Conservation (phyloP, 768 basidiomycete genomes). For the Russula abietina region DNA sequence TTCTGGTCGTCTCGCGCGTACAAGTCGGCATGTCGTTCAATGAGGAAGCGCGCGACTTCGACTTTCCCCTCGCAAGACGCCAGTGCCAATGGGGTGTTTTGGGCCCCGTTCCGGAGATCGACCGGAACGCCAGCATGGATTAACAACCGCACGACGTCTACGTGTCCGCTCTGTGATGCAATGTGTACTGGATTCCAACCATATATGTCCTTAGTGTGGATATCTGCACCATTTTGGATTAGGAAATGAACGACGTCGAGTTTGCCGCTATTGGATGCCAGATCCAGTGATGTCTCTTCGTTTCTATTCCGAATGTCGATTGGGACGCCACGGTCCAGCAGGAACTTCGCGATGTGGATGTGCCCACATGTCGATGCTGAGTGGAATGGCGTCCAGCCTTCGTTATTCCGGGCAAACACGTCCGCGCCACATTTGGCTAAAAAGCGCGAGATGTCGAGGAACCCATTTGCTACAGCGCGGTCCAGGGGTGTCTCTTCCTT, state of each 20-base stretch:
- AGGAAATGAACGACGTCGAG: conserved; percentile 6
- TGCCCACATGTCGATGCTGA: conserved; percentile 3
- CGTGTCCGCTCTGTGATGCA: background rate
- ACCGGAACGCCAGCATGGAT: background rate
- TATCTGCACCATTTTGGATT: background rate
- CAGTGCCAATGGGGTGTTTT: background rate
- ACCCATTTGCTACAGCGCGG: background rate
- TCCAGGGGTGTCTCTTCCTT: background rate
- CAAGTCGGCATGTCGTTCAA: background rate
- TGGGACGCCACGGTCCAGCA: background rate
- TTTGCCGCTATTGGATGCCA: background rate
- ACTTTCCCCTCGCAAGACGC: background rate
- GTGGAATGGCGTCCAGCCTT: conserved; percentile 8
- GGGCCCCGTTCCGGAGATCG: background rate
- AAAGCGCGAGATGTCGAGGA: background rate
- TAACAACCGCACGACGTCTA: background rate
- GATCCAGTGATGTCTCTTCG: background rate
- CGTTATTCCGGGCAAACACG: background rate
- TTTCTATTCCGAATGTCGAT: background rate
- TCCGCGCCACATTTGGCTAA: background rate
- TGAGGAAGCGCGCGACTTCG: background rate
- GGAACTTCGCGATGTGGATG: background rate
- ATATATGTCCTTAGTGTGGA: background rate
- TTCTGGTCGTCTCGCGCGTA: background rate
- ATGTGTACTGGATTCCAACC: background rate